Evolutionary conservation across 208 protist species (phyloP).

Genomic region (Leishmania tarentolae): DNA sequence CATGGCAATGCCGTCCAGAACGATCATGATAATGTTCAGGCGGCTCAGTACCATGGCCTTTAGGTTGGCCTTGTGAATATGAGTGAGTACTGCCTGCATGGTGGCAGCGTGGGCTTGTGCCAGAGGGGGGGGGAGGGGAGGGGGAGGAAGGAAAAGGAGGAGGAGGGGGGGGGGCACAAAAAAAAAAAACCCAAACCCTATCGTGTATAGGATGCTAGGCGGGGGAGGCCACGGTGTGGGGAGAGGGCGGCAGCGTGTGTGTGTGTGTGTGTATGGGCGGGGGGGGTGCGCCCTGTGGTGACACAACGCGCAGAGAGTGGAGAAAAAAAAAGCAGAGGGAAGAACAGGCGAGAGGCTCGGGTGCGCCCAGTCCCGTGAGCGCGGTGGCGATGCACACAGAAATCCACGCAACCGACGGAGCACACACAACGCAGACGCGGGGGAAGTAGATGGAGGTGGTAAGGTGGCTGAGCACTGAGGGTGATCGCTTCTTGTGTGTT

Average conservation of each 20-base stretch:
- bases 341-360: not conserved
- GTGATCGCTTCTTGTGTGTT: not conserved
- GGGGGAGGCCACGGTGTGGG: not conserved
- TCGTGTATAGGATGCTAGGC: not conserved
- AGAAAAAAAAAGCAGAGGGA: not conserved
- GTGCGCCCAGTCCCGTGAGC: not conserved
- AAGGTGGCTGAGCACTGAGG: not conserved
- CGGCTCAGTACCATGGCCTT: constrained; percentile 74
- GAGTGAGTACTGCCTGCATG: constrained; percentile 71
- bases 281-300: not conserved
- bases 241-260: not conserved
- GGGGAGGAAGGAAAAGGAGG: not conserved
- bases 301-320: not conserved
- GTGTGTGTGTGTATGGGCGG: not conserved
- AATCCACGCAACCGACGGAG: not conserved
- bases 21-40: constrained; percentile 65
- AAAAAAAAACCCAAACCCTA: not conserved
- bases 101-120: not conserved
- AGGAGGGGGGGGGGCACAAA: not conserved
- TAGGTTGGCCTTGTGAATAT: constrained; percentile 73
- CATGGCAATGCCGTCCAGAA: constrained; percentile 56
- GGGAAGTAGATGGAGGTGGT: not conserved
- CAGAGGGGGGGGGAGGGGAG: constrained; percentile 3
- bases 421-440: not conserved
- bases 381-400: too few relatives aligned